Percentiles rank a stretch among this genome's conserved stretches.
phyloP scores from a whole-genome alignment of 108 stramenopile genomes.

The Cyclotella baltica region DNA sequence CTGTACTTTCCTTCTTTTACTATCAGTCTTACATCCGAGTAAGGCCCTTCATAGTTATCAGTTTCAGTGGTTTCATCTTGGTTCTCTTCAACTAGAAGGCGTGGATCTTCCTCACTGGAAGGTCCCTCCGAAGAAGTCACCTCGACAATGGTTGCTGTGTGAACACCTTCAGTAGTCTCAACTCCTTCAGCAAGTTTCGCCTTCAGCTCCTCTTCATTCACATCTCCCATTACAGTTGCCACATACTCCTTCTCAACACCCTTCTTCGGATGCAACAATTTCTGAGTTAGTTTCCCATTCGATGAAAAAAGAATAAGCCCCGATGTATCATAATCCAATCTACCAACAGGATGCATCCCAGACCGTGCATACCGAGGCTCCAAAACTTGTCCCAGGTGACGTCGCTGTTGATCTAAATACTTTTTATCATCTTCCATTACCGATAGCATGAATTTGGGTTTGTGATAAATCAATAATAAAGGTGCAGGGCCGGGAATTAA shows the following conservation, averaged over 20 bases:
- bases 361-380: slow-evolving; percentile 45
- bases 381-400: slow-evolving; percentile 47
- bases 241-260: slow-evolving; percentile 86
- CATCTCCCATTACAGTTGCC: slow-evolving; percentile 71
- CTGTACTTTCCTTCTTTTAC: slow-evolving; percentile 88
- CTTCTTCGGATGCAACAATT: slow-evolving; percentile 76
- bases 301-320: slow-evolving; percentile 84
- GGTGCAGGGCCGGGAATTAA: slow-evolving; percentile 70
- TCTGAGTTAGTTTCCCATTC: slow-evolving; percentile 78
- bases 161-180: slow-evolving; percentile 68
- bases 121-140: slow-evolving; percentile 49
- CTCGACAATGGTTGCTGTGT: slow-evolving; percentile 61
- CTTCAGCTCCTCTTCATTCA: slow-evolving; percentile 57
- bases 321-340: slow-evolving; percentile 87
- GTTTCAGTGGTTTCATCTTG: slow-evolving; percentile 32
- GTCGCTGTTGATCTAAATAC: slow-evolving; percentile 56
- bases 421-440: slow-evolving; percentile 72
- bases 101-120: slow-evolving; percentile 36
- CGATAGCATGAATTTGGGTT: slow-evolving; percentile 85
- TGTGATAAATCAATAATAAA: slow-evolving; percentile 74
- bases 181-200: slow-evolving; percentile 68
- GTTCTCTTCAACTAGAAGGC: neutral
- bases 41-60: slow-evolving; percentile 59
- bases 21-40: slow-evolving; percentile 70
- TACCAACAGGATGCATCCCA: slow-evolving; percentile 85